Evolutionary conservation across 1,139 yeast species (phyloP), one percentile per base, ranked within the genome.

Genomic region (Magnusiomyces clavatus): DNA sequence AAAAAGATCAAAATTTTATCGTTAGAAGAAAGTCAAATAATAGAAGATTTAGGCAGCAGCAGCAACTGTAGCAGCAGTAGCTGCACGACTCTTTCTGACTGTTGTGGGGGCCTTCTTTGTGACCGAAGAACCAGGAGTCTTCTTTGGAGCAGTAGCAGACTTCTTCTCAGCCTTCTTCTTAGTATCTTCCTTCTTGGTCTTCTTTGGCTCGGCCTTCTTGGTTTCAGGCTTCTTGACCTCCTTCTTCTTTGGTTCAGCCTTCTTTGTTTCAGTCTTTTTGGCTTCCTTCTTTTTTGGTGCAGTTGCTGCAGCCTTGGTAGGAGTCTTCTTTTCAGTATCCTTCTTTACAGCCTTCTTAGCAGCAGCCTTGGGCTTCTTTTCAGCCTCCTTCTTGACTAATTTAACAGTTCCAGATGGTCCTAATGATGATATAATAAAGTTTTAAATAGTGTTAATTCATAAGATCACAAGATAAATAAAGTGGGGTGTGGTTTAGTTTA

Each of bases 371-470:
- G 87, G 74, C 54, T 57, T 57, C 47, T 59, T 54, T 38, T 60
- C 56, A 41, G 60, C 56, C 53, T 63, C 61, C 54, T 70, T 68
- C 74, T 79, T 80, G 63, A 73, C 75, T 59, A 81, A 69, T 69
- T 83, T 83, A 59, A 83, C 81, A 35, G 88, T 84, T 46, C 89
- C 89, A 34, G 86, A 80, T 17, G 88, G 81, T n/a, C 58, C 54
- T 51, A 13, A 17, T 19, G 13, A 17, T 17, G 20, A 40, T 40
- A 11, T 3, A 19, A 19, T n/a, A 13, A 13, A 41, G 13, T 6
- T 19, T 17, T 5, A 13, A 4, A 13, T n/a, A 13, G 39, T 14
- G 39, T 37, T n/a, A 37, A 13, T n/a, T 37, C n/a, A n/a, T 37
- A 37, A 3, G 11, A n/a, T 37, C 39, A 20, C 31, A 24, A 24